Evolutionary conservation across 1,284 basidiomycete genomes (phyloP).

Genomic region (Sporisorium graminicola): DNA sequence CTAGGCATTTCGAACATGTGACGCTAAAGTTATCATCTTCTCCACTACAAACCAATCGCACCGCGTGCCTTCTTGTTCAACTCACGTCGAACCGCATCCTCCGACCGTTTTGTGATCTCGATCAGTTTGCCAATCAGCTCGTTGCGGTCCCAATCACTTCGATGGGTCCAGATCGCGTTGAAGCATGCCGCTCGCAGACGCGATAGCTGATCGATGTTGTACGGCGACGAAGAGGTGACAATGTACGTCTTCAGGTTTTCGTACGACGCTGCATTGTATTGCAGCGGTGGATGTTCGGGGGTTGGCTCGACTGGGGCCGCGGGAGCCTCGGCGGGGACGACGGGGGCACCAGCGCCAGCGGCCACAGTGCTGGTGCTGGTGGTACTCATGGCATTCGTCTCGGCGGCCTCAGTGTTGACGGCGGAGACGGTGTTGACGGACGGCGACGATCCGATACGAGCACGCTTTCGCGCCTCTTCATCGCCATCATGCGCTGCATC

Average conservation of each 20-base stretch:
- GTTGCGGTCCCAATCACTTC: conserved; percentile 85
- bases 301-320: background rate
- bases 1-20: no score
- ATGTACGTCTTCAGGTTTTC: conserved; percentile 30
- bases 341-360: background rate
- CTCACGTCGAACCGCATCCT: conserved; percentile 28
- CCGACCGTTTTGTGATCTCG: conserved; percentile 28
- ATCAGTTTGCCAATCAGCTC: conserved; percentile 72
- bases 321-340: background rate
- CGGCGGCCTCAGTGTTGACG: background rate
- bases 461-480: conserved; percentile 41
- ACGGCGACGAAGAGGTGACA: conserved; percentile 32
- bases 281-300: conserved; percentile 41
- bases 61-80: background rate
- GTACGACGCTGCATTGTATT: conserved; percentile 23
- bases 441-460: conserved; percentile 31
- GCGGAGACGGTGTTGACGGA: background rate
- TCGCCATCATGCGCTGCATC: background rate
- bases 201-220: conserved; percentile 85
- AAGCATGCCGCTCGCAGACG: conserved; percentile 88
- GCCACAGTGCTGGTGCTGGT: background rate
- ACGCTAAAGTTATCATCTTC: background rate
- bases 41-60: background rate
- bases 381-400: background rate
- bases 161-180: conserved; percentile 82